phyloP scores from a whole-genome alignment of 345 rosid species.

The Lagerstroemia speciosa region DNA sequence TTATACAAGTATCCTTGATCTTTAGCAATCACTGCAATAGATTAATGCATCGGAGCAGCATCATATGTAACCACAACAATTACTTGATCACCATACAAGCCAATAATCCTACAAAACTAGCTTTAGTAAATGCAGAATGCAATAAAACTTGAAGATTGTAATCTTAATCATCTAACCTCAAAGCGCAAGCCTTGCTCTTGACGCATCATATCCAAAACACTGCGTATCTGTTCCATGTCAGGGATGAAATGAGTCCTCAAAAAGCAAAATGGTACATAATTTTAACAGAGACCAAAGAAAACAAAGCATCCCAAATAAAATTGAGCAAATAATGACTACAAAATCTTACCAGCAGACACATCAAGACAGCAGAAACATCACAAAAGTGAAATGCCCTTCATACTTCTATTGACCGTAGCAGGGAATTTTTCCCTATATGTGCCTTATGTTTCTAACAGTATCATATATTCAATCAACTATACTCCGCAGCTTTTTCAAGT shows the following conservation, averaged over 20 bases:
- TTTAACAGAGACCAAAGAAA: neutral
- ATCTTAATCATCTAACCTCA: conserved; percentile 39
- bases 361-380: neutral
- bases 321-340: neutral
- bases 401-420: neutral
- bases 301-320: neutral
- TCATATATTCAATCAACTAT: neutral
- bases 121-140: neutral
- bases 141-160: neutral
- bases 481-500: neutral
- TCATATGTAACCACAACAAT: neutral
- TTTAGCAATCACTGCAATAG: no score
- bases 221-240: conserved; percentile 43
- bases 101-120: neutral
- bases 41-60: neutral
- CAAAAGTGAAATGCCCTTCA: neutral
- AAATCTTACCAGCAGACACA: neutral
- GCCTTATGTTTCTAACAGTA: neutral
- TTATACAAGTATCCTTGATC: no score
- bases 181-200: conserved; percentile 67
- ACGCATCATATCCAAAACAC: conserved; percentile 75
- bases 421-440: neutral
- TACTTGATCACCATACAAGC: neutral
- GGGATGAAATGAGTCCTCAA: conserved; percentile 1
- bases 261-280: conserved; percentile 1